Conservation (phyloP, 2,329 filamentous ascomycete genomes). For the Phoma sp. region DNA sequence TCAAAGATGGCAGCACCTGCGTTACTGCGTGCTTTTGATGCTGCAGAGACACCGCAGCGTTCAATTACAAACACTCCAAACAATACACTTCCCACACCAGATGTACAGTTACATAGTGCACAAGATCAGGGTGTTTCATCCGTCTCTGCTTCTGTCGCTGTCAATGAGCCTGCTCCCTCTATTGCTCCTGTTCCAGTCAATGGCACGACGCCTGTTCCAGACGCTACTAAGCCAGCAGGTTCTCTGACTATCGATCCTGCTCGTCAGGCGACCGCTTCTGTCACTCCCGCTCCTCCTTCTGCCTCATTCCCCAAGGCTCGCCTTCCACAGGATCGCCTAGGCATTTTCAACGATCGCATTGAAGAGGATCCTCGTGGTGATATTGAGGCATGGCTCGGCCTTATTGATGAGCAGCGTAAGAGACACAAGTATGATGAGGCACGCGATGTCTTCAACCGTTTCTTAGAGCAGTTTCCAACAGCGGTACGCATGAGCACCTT, state of each 20-base stretch:
- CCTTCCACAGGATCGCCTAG: slow-evolving; percentile 74
- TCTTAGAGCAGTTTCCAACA: slow-evolving; percentile 86
- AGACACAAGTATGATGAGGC: slow-evolving; percentile 83
- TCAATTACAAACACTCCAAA: slow-evolving; percentile 62
- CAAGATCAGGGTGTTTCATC: slow-evolving; percentile 56
- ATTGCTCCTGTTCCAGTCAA: slow-evolving; percentile 58
- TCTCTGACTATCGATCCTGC: slow-evolving; percentile 38
- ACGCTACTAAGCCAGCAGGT: slow-evolving; percentile 45
- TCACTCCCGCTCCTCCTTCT: slow-evolving; percentile 36
- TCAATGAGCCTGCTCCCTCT: slow-evolving; percentile 55
- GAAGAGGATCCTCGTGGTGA: slow-evolving; percentile 92
- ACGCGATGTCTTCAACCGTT: slow-evolving; percentile 80
- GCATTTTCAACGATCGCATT: slow-evolving; percentile 86
- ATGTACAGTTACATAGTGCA: slow-evolving; percentile 67
- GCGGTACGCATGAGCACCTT: slow-evolving; percentile 69
- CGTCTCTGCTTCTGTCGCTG: slow-evolving; percentile 47
- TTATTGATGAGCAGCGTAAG: slow-evolving; percentile 84
- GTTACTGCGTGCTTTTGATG: slow-evolving; percentile 56
- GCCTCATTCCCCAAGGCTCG: slow-evolving; percentile 55
- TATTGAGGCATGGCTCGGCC: slow-evolving; percentile 84
- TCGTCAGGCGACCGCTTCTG: slow-evolving; percentile 50
- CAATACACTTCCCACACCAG: slow-evolving; percentile 60
- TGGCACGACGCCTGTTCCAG: slow-evolving; percentile 49
- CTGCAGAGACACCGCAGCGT: slow-evolving; percentile 59
- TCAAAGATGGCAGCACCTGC: slow-evolving; percentile 54